Evolutionary conservation across 352 stramenopile species (phyloP).

Genomic region (Phytophthora tubulina): DNA sequence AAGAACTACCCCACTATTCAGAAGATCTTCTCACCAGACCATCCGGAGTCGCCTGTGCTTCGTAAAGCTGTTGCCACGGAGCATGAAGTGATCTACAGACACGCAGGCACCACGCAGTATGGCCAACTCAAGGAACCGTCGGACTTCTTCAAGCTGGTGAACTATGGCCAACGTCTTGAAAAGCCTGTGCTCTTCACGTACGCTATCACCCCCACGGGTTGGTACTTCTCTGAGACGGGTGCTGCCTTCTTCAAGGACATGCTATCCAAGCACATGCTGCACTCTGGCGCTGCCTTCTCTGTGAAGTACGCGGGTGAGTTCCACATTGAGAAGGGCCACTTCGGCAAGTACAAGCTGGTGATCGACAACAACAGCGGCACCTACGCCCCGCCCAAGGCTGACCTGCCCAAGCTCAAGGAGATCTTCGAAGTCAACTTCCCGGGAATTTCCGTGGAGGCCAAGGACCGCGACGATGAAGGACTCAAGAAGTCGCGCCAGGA

Average conservation of each 20-base stretch:
- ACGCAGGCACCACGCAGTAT: conserved; percentile 32
- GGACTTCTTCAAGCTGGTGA: conserved; percentile 46
- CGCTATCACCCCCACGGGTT: conserved; percentile 41
- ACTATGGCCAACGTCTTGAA: conserved; percentile 33
- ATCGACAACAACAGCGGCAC: conserved; percentile 57
- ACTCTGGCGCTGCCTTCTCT: conserved; percentile 34
- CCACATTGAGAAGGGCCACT: conserved; percentile 33
- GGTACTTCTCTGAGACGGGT: conserved; percentile 52
- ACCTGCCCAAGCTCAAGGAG: conserved; percentile 38
- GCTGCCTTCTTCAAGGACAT: conserved; percentile 54
- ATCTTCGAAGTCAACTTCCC: conserved; percentile 46
- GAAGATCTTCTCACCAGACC: conserved; percentile 43
- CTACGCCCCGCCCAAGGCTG: conserved; percentile 40
- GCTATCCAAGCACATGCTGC: conserved; percentile 53
- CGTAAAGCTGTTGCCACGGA: conserved; percentile 31
- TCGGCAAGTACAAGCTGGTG: conserved; percentile 33
- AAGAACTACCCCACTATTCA: conserved; percentile 36
- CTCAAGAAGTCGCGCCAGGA: conserved; percentile 37
- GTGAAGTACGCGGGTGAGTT: conserved; percentile 50
- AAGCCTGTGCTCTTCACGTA: conserved; percentile 54
- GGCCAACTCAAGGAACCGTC: conserved; percentile 7
- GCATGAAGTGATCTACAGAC: conserved; percentile 45
- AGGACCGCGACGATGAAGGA: conserved; percentile 33
- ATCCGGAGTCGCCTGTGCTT: conserved; percentile 37
- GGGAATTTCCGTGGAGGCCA: conserved; percentile 32